A percentile compares a stretch with the other conserved stretches of the same genome.
Evolutionary conservation across 116 monocot species (phyloP).

Genomic region (Iris pallida): DNA sequence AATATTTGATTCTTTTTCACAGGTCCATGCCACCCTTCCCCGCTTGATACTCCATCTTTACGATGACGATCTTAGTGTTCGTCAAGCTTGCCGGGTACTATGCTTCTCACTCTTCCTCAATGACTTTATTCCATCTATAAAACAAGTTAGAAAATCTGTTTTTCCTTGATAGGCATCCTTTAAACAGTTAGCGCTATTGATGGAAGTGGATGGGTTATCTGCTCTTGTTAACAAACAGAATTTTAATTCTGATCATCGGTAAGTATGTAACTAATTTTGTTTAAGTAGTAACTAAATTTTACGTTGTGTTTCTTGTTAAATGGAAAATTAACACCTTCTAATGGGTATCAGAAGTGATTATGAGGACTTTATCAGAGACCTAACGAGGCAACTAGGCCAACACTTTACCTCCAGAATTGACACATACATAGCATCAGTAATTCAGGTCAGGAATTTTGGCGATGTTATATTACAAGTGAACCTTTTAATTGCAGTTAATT

Average conservation of each 20-base stretch:
- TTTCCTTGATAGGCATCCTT: conserved; percentile 51
- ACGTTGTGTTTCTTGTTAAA: background rate
- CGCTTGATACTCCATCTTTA: conserved; percentile 88
- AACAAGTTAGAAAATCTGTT: background rate
- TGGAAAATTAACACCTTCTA: background rate
- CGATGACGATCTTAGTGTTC: conserved; percentile 79
- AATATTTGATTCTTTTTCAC: background rate
- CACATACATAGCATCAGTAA: conserved; percentile 61
- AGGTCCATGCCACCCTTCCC: conserved; percentile 80
- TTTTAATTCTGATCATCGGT: conserved; percentile 84
- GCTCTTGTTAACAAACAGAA: conserved; percentile 44
- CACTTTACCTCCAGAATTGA: conserved; percentile 51
- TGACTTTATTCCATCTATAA: background rate
- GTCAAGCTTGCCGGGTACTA: conserved; percentile 81
- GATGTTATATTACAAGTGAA: background rate
- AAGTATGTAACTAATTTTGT: background rate
- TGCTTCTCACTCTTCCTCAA: background rate
- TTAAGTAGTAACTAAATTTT: too few species aligned
- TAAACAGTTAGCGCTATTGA: conserved; percentile 50
- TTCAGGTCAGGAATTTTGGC: conserved; percentile 52
- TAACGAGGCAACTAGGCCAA: conserved; percentile 62
- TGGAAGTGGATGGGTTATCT: conserved; percentile 63
- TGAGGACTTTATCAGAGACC: conserved; percentile 81
- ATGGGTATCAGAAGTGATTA: conserved; percentile 61
- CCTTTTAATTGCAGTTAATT: background rate